These are phyloP conservation scores for Arthroderma sp. DNA, from an alignment of 2,329 filamentous ascomycete species.

Conservation along the genomic window DNA sequence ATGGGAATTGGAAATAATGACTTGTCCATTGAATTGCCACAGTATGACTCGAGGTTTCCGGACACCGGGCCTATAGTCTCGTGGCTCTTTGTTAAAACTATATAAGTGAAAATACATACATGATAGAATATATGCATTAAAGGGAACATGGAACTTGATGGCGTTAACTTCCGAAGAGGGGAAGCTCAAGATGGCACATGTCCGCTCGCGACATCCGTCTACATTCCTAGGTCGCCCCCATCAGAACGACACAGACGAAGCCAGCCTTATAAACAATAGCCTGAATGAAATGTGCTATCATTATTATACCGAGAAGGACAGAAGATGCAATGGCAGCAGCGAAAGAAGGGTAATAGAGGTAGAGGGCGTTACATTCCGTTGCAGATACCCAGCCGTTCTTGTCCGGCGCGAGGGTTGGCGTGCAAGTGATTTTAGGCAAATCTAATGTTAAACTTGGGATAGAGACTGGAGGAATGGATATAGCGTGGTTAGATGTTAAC, in stretches of 20 bases:
- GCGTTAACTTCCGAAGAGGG: too few species aligned
- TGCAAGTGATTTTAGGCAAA: slow-evolving; percentile 11
- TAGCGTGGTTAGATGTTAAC: neutral
- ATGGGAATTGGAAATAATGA: too few species aligned
- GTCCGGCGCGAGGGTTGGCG: slow-evolving; percentile 15
- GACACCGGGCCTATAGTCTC: too few species aligned
- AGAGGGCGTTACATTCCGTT: slow-evolving; percentile 24
- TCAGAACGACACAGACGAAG: slow-evolving; percentile 15
- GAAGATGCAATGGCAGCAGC: slow-evolving; percentile 12
- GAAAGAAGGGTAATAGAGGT: slow-evolving; percentile 18
- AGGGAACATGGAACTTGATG: too few species aligned
- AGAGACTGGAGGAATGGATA: slow-evolving; percentile 5
- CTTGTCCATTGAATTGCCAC: too few species aligned
- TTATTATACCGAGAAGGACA: slow-evolving; percentile 8
- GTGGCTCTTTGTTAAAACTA: too few species aligned
- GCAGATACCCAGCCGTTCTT: slow-evolving; percentile 18
- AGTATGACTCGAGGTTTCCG: too few species aligned
- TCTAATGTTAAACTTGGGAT: slow-evolving; percentile 6
- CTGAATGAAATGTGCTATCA: slow-evolving; percentile 12
- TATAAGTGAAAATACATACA: too few species aligned
- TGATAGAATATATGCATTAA: too few species aligned
- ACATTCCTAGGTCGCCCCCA: slow-evolving; percentile 13
- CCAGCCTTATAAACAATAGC: slow-evolving; percentile 12
- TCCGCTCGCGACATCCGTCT: neutral
- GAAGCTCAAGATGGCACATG: too few species aligned